Conservation (phyloP, 2,329 filamentous ascomycete species). For the Penicillium olsonii region DNA sequence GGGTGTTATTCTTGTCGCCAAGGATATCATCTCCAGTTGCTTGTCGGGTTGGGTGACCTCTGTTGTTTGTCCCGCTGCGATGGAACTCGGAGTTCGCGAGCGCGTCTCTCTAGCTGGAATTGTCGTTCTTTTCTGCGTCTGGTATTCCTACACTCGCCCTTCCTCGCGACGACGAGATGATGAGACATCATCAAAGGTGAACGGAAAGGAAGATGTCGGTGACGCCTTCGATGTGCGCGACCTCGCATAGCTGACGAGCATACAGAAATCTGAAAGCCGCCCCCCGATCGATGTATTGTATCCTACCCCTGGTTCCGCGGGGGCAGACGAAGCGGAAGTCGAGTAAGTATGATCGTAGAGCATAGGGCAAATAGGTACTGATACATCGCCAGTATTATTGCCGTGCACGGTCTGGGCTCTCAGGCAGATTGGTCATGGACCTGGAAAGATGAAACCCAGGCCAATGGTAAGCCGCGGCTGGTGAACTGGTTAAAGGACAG, state of each 20-base stretch:
- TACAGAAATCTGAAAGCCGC: neutral
- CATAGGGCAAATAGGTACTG: neutral
- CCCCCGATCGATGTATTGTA: constrained; percentile 1
- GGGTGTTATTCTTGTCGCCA: neutral
- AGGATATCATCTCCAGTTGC: neutral
- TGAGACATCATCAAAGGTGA: neutral
- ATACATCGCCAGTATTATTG: neutral
- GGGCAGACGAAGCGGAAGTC: neutral
- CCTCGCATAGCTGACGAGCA: neutral
- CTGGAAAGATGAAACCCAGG: neutral
- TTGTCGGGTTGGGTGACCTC: neutral
- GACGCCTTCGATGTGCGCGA: neutral
- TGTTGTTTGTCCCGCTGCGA: neutral
- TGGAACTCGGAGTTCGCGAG: neutral
- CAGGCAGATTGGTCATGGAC: constrained; percentile 5
- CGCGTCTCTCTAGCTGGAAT: neutral
- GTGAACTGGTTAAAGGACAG: constrained; percentile 3
- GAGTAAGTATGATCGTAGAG: neutral
- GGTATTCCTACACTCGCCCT: neutral
- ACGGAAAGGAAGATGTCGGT: neutral
- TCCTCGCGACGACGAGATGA: neutral
- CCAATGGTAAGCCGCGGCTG: constrained; percentile 1
- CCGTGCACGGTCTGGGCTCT: constrained; percentile 1
- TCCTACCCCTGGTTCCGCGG: neutral
- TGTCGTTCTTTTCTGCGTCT: neutral